Conservation (phyloP, 768 basidiomycete species). For the Naganishia friedmannii region DNA sequence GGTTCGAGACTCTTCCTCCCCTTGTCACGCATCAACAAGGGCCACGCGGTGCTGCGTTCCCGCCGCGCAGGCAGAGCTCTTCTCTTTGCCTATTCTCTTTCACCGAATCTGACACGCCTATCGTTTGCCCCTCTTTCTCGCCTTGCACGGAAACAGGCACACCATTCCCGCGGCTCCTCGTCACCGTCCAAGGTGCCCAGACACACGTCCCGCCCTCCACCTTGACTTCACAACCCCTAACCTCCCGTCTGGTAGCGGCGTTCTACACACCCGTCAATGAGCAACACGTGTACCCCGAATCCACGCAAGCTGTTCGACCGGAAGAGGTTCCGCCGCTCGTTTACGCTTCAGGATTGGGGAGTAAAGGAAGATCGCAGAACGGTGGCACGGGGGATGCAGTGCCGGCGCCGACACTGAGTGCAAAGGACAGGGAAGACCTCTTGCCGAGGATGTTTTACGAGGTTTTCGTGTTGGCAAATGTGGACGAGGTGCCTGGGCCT, state of each 20-base stretch:
- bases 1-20: too few relatives aligned
- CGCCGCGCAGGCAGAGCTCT: too few relatives aligned
- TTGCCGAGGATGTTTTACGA: constrained; percentile 28
- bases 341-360: not conserved
- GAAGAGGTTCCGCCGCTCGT: constrained; percentile 1
- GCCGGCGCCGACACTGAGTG: not conserved
- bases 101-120: too few relatives aligned
- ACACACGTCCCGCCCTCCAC: constrained; percentile 20
- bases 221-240: constrained; percentile 23
- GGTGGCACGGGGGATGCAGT: not conserved
- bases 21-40: too few relatives aligned
- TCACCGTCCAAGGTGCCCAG: constrained; percentile 25
- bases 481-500: constrained; percentile 10
- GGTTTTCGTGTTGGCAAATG: constrained; percentile 26
- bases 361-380: not conserved
- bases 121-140: not conserved
- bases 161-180: constrained; percentile 24
- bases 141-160: constrained; percentile 13
- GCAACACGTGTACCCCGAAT: constrained; percentile 11
- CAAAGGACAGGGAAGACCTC: not conserved
- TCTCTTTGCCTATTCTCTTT: too few relatives aligned
- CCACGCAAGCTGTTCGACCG: not conserved
- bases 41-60: too few relatives aligned
- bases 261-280: constrained; percentile 20
- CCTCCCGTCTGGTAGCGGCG: constrained; percentile 8